Percentiles rank a stretch among this genome's conserved stretches.
These are phyloP conservation scores for Neovahlkampfia damariscottae DNA, from an alignment of 78 protist species.

Conservation along the genomic window DNA sequence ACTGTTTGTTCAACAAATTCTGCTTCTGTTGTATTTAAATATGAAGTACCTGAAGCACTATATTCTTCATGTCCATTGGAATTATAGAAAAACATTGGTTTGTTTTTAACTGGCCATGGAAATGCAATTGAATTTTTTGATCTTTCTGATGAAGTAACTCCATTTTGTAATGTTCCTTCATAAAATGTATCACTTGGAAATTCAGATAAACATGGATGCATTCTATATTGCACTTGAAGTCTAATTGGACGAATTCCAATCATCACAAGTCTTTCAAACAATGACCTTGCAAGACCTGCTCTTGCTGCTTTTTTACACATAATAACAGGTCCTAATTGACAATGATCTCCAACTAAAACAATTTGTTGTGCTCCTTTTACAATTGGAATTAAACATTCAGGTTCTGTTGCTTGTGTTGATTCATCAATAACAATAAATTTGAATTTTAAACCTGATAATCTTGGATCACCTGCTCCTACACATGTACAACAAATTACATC, in stretches of 20 bases:
- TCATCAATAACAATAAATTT: constrained; percentile 92
- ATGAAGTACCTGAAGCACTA: constrained; percentile 92
- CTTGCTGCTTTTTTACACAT: constrained; percentile 91
- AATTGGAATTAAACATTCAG: constrained; percentile 94
- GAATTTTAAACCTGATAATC: constrained; percentile 74
- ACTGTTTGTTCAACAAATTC: constrained; percentile 80
- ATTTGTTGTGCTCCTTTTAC: constrained; percentile 86
- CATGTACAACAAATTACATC: constrained; percentile 97
- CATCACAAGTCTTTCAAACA: constrained; percentile 93
- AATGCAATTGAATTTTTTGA: constrained; percentile 21
- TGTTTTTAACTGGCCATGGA: constrained; percentile 83
- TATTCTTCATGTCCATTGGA: constrained; percentile 89
- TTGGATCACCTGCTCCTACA: constrained; percentile 96
- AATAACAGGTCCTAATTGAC: constrained; percentile 97
- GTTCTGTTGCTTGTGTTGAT: constrained; percentile 97
- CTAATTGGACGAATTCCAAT: constrained; percentile 88
- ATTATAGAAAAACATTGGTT: constrained; percentile 92
- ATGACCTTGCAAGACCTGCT: constrained; percentile 90
- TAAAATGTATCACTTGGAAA: constrained; percentile 92
- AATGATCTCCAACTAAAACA: constrained; percentile 86
- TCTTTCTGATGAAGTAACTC: constrained; percentile 79
- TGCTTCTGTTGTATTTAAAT: constrained; percentile 97
- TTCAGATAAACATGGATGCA: constrained; percentile 97
- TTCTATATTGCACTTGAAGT: constrained; percentile 96
- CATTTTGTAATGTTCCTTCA: constrained; percentile 98